A percentile compares a stretch with the other conserved stretches of the same genome.
phyloP scores from a whole-genome alignment of 495 filamentous ascomycete genomes.

The Choiromyces venosus region DNA sequence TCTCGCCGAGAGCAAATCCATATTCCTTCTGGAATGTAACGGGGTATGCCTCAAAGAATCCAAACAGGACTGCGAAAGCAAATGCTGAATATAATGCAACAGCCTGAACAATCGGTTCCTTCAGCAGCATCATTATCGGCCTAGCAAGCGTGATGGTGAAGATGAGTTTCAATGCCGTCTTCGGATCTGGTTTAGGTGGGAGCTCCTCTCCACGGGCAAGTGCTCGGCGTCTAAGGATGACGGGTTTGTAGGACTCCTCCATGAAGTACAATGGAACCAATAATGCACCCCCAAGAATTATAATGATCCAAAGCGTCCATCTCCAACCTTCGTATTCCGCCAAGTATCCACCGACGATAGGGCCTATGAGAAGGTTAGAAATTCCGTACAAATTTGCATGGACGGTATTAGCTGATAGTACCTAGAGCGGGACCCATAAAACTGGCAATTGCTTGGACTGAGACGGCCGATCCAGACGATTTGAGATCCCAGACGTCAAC shows the following conservation, averaged over 20 bases:
- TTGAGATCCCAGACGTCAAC: conserved; percentile 43
- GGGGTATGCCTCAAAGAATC: conserved; percentile 62
- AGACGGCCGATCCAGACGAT: conserved; percentile 39
- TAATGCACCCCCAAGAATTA: conserved; percentile 64
- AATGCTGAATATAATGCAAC: conserved; percentile 59
- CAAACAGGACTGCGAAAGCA: conserved; percentile 60
- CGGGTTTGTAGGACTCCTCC: conserved; percentile 59
- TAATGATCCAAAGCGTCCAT: conserved; percentile 77
- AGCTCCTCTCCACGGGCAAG: conserved; percentile 46
- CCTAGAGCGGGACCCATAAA: conserved; percentile 42
- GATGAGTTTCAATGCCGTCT: conserved; percentile 48
- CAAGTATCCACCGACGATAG: conserved; percentile 73
- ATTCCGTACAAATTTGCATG: neutral
- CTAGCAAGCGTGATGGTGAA: conserved; percentile 55
- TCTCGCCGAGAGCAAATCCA: conserved; percentile 48
- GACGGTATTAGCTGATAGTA: conserved; percentile 15
- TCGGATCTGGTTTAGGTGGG: conserved; percentile 43
- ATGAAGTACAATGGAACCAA: conserved; percentile 62
- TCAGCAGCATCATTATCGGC: conserved; percentile 59
- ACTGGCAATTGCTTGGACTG: conserved; percentile 42
- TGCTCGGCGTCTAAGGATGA: conserved; percentile 53
- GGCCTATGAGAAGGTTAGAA: conserved; percentile 48
- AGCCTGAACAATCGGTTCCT: conserved; percentile 60
- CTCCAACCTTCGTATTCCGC: conserved; percentile 61
- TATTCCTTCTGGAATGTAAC: conserved; percentile 52